Base-by-base conservation (phyloP, 1,284 basidiomycete genomes). In the Prillingera fragicola region DNA sequence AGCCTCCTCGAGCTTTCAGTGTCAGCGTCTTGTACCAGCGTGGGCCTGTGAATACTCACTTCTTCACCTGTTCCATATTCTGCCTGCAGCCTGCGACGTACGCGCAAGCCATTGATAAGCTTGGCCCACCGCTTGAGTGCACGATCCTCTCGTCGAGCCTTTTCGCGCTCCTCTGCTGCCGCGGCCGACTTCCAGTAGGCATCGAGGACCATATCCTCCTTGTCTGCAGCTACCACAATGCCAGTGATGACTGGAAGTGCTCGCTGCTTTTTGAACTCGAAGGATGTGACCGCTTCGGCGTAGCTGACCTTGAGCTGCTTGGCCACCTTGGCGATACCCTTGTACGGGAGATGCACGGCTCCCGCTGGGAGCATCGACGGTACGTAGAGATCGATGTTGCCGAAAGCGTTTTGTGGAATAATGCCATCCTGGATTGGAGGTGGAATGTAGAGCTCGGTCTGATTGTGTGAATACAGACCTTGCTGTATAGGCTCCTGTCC, bases 351-450 rank as follows among this genome's bases (percentile, higher is more conserved):
- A 71, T 97, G 88, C 1, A 77, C 83, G 4, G 81, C 89, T 13
- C 94, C 94, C 40, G 72, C 73, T 1, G 95, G 95, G 19, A 98
- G 77, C 94, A 99, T 98, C 2, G 85, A 84, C 19, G 89, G 85
- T 5, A 87, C 87, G 67, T 95, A 98, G 22, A 99, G 73, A 72
- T 99, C 94, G 52, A 99, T 87, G 66, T 97, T 97, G 17, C 95
- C 95, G 66, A 95, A 99, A 50, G 84, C 81, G 60, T 99, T 99
- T 70, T 86, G 92, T 5, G 91, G 91, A 28, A 98, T 80, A 63
- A 80, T 81, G 17, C 95, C 94, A 69, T 94, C 79, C 37, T 83
- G 69, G 27, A 98, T 81, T 2, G 92, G 87, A 21, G 81, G 79
- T 7, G 90, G 84, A 15, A 74, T 69, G 62, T 87, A 95, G 3